A percentile compares a stretch with the other conserved stretches of the same genome.
Conservation (phyloP, 768 basidiomycete species). For the Naganishia kalamii region DNA sequence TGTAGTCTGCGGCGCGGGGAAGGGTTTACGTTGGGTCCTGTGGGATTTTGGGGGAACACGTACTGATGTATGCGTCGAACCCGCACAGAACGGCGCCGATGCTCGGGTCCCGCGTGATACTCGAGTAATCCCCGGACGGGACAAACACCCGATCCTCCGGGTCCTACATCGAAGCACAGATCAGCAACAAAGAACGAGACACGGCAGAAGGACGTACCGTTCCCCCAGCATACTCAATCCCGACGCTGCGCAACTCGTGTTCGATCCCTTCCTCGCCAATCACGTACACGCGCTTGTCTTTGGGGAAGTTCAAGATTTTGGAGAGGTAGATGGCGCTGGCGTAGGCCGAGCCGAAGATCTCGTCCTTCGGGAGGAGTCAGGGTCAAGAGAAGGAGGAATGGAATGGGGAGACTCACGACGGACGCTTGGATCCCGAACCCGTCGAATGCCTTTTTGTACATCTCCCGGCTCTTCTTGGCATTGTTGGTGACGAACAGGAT, state of each 20-base stretch:
- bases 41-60: too few relatives aligned
- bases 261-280: slow-evolving; percentile 87
- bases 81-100: slow-evolving; percentile 92
- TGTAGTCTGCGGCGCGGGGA: slow-evolving; percentile 58
- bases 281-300: slow-evolving; percentile 89
- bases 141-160: slow-evolving; percentile 77
- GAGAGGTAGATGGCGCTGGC: slow-evolving; percentile 78
- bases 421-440: slow-evolving; percentile 70
- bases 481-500: slow-evolving; percentile 98
- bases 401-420: neutral
- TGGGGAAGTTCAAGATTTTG: slow-evolving; percentile 78
- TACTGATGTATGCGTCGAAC: slow-evolving; percentile 67
- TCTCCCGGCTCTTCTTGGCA: slow-evolving; percentile 81
- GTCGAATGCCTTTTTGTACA: slow-evolving; percentile 87
- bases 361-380: slow-evolving; percentile 57
- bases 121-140: slow-evolving; percentile 60
- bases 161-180: slow-evolving; percentile 54
- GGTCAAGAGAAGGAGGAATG: neutral
- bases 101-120: slow-evolving; percentile 57
- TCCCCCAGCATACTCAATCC: slow-evolving; percentile 73
- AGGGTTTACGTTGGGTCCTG: neutral
- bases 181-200: too few relatives aligned
- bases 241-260: slow-evolving; percentile 82
- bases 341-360: slow-evolving; percentile 93
- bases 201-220: slow-evolving; percentile 72